Conservation (phyloP, 2,329 filamentous ascomycete species). For the Diaporthe ilicicola region DNA sequence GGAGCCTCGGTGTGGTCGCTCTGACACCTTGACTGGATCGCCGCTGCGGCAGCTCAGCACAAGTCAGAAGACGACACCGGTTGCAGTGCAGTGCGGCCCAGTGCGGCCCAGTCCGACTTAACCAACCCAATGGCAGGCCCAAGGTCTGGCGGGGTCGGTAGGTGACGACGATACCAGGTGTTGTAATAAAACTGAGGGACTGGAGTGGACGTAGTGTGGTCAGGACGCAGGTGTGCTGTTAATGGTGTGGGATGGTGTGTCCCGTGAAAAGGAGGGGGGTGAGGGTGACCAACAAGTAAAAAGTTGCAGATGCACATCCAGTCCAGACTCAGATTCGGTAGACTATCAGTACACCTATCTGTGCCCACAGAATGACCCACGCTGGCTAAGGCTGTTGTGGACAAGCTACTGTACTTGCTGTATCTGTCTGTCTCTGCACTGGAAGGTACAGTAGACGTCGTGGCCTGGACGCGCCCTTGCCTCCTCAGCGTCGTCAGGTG, state of each 20-base stretch:
- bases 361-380: neutral
- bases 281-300: neutral
- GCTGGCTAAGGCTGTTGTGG: neutral
- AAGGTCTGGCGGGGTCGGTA: neutral
- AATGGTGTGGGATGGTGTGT: neutral
- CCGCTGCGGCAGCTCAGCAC: neutral
- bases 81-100: too few relatives aligned
- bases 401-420: neutral
- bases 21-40: conserved; percentile 10
- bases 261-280: neutral
- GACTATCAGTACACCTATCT: neutral
- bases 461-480: too few relatives aligned
- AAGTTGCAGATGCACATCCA: conserved; percentile 7
- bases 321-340: neutral
- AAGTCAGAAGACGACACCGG: neutral
- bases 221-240: neutral
- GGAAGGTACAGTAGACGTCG: neutral
- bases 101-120: neutral
- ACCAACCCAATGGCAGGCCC: neutral
- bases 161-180: neutral
- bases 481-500: neutral
- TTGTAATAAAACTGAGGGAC: neutral
- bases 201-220: neutral
- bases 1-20: neutral
- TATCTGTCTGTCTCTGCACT: neutral